Base-by-base conservation (phyloP, 179 eudicot genomes). In the Patellifolia procumbens region DNA sequence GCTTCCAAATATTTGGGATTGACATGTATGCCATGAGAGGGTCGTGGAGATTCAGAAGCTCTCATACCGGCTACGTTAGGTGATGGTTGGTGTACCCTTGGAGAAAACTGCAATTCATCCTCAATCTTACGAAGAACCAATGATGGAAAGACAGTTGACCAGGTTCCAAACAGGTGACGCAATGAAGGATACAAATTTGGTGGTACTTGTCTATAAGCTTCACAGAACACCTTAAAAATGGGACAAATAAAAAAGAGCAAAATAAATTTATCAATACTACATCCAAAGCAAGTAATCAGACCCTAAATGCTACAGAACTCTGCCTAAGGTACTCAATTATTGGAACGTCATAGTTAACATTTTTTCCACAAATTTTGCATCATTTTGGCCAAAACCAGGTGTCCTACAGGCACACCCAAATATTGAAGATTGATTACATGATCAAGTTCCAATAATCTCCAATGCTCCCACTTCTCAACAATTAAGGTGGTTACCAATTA, bases 1-100 rank as follows among this genome's bases (percentile, higher is more conserved):
- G 91, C 93, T 88, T 91, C 97, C 87, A 93, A 81, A 84, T 91
- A 95, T 71, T 91, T 91, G 63, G 98, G 98, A 82, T 93, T 95
- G 78, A 93, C 92, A 78, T 93, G 99, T 87, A 95, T 91, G 73
- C 99, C 99, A 86, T 93, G 97, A 83, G 87, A 76, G 56, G 90
- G 97, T 55, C 95, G 90, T 59, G 98, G 97, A 70, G 99, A 95
- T 81, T 91, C 95, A 68, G 97, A 89, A 81, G 86, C 88, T 76
- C 88, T 85, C 70, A 81, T 66, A 45, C 83, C 74, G 68, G 84
- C 77, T 75, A 81, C 68, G 74, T 76, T 81, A 43, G 97, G 83
- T 71, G 98, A 77, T 46, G 89, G 92, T 72, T 83, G 85, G 81
- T 67, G 81, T 77, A 55, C 70, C 45, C 88, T 37, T 28, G 93